Percentiles rank a stretch among this genome's conserved stretches.
Evolutionary conservation across 257 asterid genomes (phyloP).

Genomic region (Rauvolfia tetraphylla): DNA sequence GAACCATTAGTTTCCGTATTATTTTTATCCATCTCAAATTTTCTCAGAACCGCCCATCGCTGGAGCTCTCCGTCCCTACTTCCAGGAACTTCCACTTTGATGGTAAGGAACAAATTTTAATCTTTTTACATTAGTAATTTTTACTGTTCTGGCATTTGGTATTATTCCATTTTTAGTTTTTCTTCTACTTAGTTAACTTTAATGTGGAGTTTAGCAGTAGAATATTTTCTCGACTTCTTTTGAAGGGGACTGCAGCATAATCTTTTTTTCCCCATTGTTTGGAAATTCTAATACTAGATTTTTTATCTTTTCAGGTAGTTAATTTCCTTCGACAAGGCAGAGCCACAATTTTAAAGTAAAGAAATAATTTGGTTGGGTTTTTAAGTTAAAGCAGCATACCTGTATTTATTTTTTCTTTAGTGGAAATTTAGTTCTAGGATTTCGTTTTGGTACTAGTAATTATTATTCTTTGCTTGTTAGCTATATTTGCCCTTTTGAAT

Average conservation of each 20-base stretch:
- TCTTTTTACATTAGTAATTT: background rate
- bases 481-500: background rate
- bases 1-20: background rate
- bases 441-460: background rate
- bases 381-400: background rate
- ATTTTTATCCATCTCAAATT: background rate
- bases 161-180: background rate
- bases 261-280: background rate
- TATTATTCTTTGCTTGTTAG: background rate
- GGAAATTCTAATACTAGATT: background rate
- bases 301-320: background rate
- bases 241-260: background rate
- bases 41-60: background rate
- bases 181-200: no score
- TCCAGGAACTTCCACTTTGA: background rate
- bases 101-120: background rate
- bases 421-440: background rate
- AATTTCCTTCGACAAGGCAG: background rate
- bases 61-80: background rate
- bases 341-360: background rate
- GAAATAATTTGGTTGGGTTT: background rate
- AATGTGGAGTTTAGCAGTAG: background rate
- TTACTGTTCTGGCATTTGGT: background rate
- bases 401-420: background rate
- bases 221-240: background rate